Percentiles rank a stretch among this genome's conserved stretches.
Conservation (phyloP, 2,329 filamentous ascomycete species). For the Ophiostoma novo-ulmi region DNA sequence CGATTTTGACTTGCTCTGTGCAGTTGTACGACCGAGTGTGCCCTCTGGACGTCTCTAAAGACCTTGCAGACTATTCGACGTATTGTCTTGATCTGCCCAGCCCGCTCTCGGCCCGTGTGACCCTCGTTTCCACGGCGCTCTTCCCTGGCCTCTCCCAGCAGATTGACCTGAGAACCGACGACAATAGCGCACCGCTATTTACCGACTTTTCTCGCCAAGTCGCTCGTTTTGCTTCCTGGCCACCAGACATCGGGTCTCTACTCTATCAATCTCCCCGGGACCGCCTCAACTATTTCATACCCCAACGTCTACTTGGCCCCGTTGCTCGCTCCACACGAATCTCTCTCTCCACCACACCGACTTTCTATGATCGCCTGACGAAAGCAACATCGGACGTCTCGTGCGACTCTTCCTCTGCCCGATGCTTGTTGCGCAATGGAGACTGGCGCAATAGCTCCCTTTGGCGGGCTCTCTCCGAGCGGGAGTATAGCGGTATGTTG, state of each 20-base stretch:
- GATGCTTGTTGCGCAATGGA: conserved; percentile 43
- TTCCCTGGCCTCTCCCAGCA: neutral
- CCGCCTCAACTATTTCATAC: neutral
- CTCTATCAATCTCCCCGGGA: neutral
- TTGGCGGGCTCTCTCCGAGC: conserved; percentile 70
- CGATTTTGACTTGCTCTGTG: neutral
- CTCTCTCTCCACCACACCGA: conserved; percentile 14
- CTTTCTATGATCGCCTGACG: conserved; percentile 22
- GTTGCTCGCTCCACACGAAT: neutral
- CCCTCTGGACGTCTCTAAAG: neutral
- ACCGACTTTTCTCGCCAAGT: neutral
- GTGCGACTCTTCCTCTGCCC: conserved; percentile 30
- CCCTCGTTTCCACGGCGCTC: neutral
- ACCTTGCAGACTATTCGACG: neutral
- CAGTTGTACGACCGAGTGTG: neutral
- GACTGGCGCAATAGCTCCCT: conserved; percentile 58
- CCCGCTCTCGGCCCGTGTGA: neutral
- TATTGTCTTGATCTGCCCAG: neutral
- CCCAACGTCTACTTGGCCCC: neutral
- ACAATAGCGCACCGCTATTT: neutral
- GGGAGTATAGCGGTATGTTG: conserved; percentile 67
- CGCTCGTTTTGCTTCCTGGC: neutral
- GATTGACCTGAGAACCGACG: neutral
- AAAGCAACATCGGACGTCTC: conserved; percentile 19
- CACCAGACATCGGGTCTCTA: neutral